Evolutionary conservation across 106 monocot genomes (phyloP).

Genomic region (Alisma plantagoaquatica): DNA sequence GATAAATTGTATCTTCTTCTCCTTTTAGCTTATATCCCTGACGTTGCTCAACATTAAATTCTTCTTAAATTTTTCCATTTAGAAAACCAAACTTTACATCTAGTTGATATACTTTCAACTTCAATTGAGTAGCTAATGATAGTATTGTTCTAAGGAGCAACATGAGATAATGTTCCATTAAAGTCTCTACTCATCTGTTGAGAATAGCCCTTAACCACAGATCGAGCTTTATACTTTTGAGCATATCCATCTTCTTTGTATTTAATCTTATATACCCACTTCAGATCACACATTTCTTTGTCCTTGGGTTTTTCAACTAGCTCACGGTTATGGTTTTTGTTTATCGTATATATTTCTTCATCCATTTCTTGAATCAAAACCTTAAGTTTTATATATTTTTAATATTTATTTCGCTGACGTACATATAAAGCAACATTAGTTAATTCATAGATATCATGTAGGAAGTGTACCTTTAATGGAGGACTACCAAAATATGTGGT

Average conservation of each 20-base stretch:
- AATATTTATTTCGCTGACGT: no score
- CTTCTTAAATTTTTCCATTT: background rate
- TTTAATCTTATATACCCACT: background rate
- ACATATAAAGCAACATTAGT: background rate
- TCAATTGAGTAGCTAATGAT: no score
- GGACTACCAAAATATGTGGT: background rate
- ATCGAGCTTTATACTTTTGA: background rate
- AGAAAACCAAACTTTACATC: background rate
- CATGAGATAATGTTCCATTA: background rate
- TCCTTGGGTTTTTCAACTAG: background rate
- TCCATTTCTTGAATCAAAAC: background rate
- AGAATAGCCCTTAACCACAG: background rate
- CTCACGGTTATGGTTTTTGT: background rate
- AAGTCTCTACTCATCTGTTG: background rate
- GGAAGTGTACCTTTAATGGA: background rate
- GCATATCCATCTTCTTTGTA: background rate
- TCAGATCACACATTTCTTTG: background rate
- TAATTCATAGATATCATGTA: background rate
- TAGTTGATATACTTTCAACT: background rate
- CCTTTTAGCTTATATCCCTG: background rate
- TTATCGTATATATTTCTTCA: background rate
- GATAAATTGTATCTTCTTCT: background rate
- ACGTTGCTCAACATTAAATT: background rate
- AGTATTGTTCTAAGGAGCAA: no score
- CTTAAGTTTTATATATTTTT: background rate